Conservation (phyloP, 2,329 filamentous ascomycete genomes). For the Westerdykella aurantiaca region DNA sequence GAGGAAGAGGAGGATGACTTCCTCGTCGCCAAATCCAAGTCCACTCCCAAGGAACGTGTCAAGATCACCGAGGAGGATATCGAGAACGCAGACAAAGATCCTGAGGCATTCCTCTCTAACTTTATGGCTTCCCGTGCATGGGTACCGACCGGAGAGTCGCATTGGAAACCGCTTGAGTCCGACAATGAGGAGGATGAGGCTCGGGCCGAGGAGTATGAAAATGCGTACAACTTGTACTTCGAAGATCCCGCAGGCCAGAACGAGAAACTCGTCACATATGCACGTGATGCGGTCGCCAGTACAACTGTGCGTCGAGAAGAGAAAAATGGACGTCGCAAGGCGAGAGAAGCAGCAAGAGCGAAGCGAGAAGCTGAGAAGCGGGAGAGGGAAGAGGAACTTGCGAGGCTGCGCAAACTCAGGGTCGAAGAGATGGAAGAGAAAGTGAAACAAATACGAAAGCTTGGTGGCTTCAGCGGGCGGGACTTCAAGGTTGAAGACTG, state of each 20-base stretch:
- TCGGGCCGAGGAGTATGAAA: constrained; percentile 79
- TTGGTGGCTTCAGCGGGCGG: constrained; percentile 70
- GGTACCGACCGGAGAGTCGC: constrained; percentile 62
- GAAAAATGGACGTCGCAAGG: constrained; percentile 66
- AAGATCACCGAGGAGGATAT: constrained; percentile 52
- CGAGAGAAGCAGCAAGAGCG: constrained; percentile 70
- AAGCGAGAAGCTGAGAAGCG: constrained; percentile 73
- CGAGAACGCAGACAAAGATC: constrained; percentile 74
- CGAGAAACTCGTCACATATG: constrained; percentile 80
- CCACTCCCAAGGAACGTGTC: constrained; percentile 23
- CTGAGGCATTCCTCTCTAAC: constrained; percentile 88
- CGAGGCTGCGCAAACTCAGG: constrained; percentile 77
- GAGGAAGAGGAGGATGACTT: constrained; percentile 64
- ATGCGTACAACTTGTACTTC: constrained; percentile 92
- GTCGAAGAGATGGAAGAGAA: constrained; percentile 86
- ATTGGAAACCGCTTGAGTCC: constrained; percentile 80
- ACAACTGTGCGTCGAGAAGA: constrained; percentile 85
- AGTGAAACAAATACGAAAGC: constrained; percentile 80
- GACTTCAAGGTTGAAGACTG: constrained; percentile 70
- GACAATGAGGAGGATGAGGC: constrained; percentile 76
- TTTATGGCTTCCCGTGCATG: constrained; percentile 91
- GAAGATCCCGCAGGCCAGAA: constrained; percentile 87
- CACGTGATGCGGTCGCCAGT: constrained; percentile 74
- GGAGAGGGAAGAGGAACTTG: constrained; percentile 72
- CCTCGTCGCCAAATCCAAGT: constrained; percentile 63